phyloP scores from a whole-genome alignment of 495 filamentous ascomycete species.

The Terfezia boudieri region DNA sequence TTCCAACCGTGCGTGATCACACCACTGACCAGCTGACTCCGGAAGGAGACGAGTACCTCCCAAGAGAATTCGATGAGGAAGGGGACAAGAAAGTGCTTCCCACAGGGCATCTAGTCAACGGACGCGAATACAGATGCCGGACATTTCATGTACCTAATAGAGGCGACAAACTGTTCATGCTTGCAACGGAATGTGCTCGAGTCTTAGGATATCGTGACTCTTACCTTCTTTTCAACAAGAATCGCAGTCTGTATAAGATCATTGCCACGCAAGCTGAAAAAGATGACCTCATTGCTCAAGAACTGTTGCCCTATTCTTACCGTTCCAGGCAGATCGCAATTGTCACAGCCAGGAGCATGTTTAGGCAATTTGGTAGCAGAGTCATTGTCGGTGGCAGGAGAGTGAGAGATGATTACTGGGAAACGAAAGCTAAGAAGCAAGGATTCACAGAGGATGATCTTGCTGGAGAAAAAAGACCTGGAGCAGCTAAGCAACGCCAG shows the following conservation, averaged over 20 bases:
- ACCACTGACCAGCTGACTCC: constrained; percentile 87
- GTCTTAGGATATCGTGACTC: constrained; percentile 92
- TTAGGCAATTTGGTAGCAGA: constrained; percentile 92
- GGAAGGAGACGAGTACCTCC: constrained; percentile 89
- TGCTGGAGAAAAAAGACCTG: constrained; percentile 89
- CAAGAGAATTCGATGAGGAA: constrained; percentile 74
- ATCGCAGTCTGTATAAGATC: constrained; percentile 90
- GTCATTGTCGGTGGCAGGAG: constrained; percentile 74
- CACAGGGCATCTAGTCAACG: constrained; percentile 59
- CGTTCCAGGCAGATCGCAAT: constrained; percentile 95
- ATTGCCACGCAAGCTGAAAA: constrained; percentile 93
- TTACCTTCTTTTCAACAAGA: constrained; percentile 98
- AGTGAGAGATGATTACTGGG: constrained; percentile 97
- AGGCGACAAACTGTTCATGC: constrained; percentile 90
- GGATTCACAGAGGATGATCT: constrained; percentile 95
- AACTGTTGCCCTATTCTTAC: constrained; percentile 93
- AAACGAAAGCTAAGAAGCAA: constrained; percentile 86
- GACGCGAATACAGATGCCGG: constrained; percentile 73
- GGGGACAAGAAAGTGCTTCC: constrained; percentile 82
- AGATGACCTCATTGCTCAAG: constrained; percentile 83
- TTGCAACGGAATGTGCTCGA: constrained; percentile 90
- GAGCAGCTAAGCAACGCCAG: constrained; percentile 30
- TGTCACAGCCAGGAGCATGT: constrained; percentile 97
- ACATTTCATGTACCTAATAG: constrained; percentile 83
- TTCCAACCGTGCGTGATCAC: constrained; percentile 90